Base-by-base conservation (phyloP, 306 rosid genomes). In the Gleditsia sinensis region DNA sequence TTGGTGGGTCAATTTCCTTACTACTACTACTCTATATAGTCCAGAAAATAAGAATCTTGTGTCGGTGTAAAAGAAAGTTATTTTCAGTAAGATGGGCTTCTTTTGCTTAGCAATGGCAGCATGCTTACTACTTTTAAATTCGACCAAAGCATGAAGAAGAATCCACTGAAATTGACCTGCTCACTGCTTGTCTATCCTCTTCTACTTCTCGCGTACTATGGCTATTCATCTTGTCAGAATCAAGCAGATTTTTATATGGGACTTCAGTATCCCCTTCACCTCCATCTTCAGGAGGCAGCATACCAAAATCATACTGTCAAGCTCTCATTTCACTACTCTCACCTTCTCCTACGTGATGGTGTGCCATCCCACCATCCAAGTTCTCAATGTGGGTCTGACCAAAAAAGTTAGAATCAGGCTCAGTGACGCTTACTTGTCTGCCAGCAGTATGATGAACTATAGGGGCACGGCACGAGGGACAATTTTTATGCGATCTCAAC, bases 101-200 rank as follows among this genome's bases (percentile, higher is more conserved):
- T 34, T 3, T 34, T 34, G 39, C 39, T 34, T 34, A 34, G 0
- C n/a, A 34, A 34, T 34, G 39, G 7, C n/a, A n/a, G n/a, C n/a
- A n/a, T n/a, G n/a, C n/a, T n/a, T n/a, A n/a, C n/a, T n/a, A n/a
- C n/a, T n/a, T 34, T 5, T 34, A 34, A 34, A 5, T 34, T 50
- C 36, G 2, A 78, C 73, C 69, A 77, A 71, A 30, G 64, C 88
- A 21, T 61, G 84, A 71, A 49, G 45, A 23, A 5, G 82, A 77
- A 74, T 86, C 86, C 79, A 84, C 3, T 0, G 92, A 88, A 72
- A 63, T 72, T 1, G 88, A 79, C 68, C 91, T 86, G 72, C 79
- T 86, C 54, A 80, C 40, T 11, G 71, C 72, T 20, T 81, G 80
- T 1, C 63, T 13, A 51, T 70, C 87, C 21, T 75, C 82, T 48